Base-by-base conservation (phyloP, 2,329 filamentous ascomycete genomes). In the Sclerotinia borealis region DNA sequence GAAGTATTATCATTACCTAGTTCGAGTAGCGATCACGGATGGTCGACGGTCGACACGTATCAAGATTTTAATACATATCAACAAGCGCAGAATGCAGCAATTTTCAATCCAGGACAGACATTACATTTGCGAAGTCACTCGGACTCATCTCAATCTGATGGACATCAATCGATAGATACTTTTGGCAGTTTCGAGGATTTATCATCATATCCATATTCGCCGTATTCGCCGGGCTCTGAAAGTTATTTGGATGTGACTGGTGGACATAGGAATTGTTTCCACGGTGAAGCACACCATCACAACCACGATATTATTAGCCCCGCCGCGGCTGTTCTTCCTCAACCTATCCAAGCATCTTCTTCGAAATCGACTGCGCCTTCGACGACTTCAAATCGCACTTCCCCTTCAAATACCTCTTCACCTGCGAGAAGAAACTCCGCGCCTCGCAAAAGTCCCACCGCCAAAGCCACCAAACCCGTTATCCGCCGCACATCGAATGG, bases 51-150 rank as follows among this genome's bases (percentile, higher is more conserved):
- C 63, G 90, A 95, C 68, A 84, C 86, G 74, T 87, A 87, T 65
- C 87, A 85, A 66, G 89, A 87, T 43, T 86, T 90, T 69, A 90
- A 93, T 69, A 82, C 84, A 39, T 85, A 84, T 56, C 82, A 82
- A 69, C 80, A 83, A 51, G 80, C 87, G 62, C 83, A 84, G 59
- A 84, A 80, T 66, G 76, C 80, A 64, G 79, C 79, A 17, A 93
- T 96, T 72, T 96, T 96, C 81, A 96, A 97, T 77, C 93, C 93
- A 2, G 86, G 89, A 66, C 90, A 96, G 78, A 96, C 92, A 1
- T 80, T 98, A 59, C 93, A 97, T 78, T 83, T 96, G 72, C 86
- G 93, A 69, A 93, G 89, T 61, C 87, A 89, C 71, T 96, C 93
- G 4, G 91, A 96, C 72, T 95, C 92, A 2, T 95, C 90, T 1